Evolutionary conservation across 345 rosid species (phyloP), one percentile per base, ranked within the genome.

Genomic region (Conringia planisiliqua): DNA sequence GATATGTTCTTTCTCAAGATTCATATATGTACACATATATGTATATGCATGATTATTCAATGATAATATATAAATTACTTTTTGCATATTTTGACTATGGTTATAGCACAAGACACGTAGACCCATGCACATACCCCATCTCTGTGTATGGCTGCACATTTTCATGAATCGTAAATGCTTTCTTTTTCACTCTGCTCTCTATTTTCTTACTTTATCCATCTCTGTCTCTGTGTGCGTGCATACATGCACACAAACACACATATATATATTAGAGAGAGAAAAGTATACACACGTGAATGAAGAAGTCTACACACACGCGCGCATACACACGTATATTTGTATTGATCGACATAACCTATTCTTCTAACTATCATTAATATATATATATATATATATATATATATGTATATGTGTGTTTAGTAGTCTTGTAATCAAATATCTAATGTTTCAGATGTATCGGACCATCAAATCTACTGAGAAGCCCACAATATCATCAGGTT

Each of bases 131-230:
- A 58, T 22, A 16, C 9, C 70, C 75, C 79, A 76, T 76, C 75
- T 69, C 71, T 69, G 70, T 62, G 70, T 76, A 36, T 63, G 80
- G 64, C 71, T 78, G 47, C 70, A 66, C 66, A 72, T 66, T 66
- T 77, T 77, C 70, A 71, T 77, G 81, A 59, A 71, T 77, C 73
- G 74, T 78, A 72, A 78, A 72, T 72, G 78, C 81, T 72, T 77
- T 77, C 67, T 57, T 44, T 47, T 77, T 66, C 71, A 70, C 76
- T 29, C 72, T 63, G 44, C 74, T 50, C 66, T 57, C 24, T 48
- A n/a, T 64, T 63, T 71, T 54, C 73, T 71, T 66, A 71, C 81
- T 71, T 66, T 77, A 40, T 77, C 68, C 68, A 72, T 71, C 61
- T 77, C 4, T 76, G 12, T 69, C 74, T 76, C 72, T 78, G 36